Evolutionary conservation across 2,329 filamentous ascomycete species (phyloP), one percentile per base, ranked within the genome.

Genomic region (Lasiodiplodia sp.): DNA sequence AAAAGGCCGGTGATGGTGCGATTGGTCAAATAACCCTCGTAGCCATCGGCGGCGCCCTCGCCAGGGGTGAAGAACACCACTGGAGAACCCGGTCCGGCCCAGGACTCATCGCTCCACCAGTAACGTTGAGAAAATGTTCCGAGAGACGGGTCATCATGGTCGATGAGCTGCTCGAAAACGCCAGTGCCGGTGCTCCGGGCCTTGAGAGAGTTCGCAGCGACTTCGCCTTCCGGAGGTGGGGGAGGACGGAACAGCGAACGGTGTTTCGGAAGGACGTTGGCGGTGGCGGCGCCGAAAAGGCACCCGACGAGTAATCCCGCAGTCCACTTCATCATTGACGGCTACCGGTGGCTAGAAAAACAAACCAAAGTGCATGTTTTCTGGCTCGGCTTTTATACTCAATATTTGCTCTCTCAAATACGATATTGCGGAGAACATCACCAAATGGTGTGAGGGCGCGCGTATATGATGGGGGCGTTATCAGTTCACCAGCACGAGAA

Each of bases 101-200:
- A 88, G 71, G 77, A 84, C 47, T 84, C 80, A 0, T 81, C 78
- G 71, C 82, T 85, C 74, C 82, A 88, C 79, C 82, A 87, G 74
- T 83, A 88, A 52, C 82, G 80, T 76, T 88, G 85, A 34, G 81
- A 78, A 71, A 88, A 88, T 0, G 83, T 88, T 12, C 86, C 86
- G 14, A 86, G 76, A n/a, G 78, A 78, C 1, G 86, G 86, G 71
- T 88, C 79, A 4, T 81, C 76, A 76, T 90, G 88, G 73, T 90
- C 87, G 60, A 89, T 85, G 66, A 86, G 79, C 75, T 89, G 88
- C 70, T 85, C 75, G 69, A 88, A 89, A 3, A 49, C 37, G 2
- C 38, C 47, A n/a, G 18, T 52, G 2, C 60, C 60, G 11, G 60
- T 64, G 28, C 44, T 51, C 44, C 57, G 23, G 57, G 37, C 37